Evolutionary conservation across 1,139 yeast genomes (phyloP).

Genomic region (Magnusiomyces magnusii): DNA sequence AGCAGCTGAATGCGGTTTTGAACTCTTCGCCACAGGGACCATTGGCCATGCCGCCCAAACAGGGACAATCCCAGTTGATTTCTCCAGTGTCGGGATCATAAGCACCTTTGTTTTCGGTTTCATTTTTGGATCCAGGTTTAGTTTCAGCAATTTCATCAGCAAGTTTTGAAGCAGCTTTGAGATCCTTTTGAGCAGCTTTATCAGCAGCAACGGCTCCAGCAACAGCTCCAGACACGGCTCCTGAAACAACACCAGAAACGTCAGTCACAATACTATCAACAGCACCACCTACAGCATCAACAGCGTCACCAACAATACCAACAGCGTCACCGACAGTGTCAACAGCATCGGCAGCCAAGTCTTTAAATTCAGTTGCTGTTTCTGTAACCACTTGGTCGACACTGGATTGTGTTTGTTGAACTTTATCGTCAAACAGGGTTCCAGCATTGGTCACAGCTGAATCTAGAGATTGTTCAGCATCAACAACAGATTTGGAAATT

Average conservation of each 20-base stretch:
- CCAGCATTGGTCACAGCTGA: not conserved
- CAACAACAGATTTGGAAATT: not conserved
- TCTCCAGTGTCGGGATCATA: constrained; percentile 97
- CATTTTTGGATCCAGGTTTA: constrained; percentile 15
- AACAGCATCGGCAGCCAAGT: not conserved
- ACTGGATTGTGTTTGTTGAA: not conserved
- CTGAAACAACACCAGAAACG: not conserved
- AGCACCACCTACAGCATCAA: not conserved
- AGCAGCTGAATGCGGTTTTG: constrained; percentile 93
- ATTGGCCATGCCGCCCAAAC: constrained; percentile 98
- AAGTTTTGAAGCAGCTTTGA: no score
- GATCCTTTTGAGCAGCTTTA: not conserved
- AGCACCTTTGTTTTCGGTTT: constrained; percentile 38
- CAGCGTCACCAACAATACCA: not conserved
- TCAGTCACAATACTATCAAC: not conserved
- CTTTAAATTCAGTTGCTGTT: not conserved
- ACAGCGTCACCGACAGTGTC: not conserved
- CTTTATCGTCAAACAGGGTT: not conserved
- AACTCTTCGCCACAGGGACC: constrained; percentile 99
- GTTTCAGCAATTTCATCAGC: not conserved
- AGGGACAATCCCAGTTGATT: constrained; percentile 99
- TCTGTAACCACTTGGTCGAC: not conserved
- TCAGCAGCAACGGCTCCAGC: not conserved
- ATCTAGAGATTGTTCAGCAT: no score
- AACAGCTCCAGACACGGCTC: not conserved